Base-by-base conservation (phyloP, 129 eudicot genomes). In the Flaveria bidentis region DNA sequence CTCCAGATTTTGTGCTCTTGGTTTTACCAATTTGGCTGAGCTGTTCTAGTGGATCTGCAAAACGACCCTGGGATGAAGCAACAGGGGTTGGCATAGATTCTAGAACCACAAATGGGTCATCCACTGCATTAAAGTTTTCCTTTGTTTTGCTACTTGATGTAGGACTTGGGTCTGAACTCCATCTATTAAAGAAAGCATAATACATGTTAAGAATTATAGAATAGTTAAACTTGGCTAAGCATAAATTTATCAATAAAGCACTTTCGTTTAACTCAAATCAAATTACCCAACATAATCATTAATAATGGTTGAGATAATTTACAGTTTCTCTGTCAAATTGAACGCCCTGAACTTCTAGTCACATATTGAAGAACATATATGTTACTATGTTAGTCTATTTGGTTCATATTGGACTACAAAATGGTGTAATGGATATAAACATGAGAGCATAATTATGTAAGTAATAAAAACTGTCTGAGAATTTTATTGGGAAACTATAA, bases 1-100 rank as follows among this genome's bases (percentile, higher is more conserved):
- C 64, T 66, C 82, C 84, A 68, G 76, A 57, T 44, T 83, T 86
- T 72, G 85, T 51, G 56, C 66, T 86, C 60, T 85, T 80, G 67
- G 85, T 77, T 76, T 77, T 86, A 66, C 83, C 62, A 42, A 81
- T 81, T 72, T 83, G 85, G 81, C 83, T 78, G 50, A 87, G 83
- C 74, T 93, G 91, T 74, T 86, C 92, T 62, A 86, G 79, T 55
- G 96, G 96, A 80, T 90, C 96, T 26, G 75, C 71, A 45, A 68
- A 83, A 30, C 69, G 65, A 45, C 76, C 86, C 15, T 74, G 58
- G 45, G 96, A 74, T 56, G 90, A 84, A 45, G 85, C 74, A 62
- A 61, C 83, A 57, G 88, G 75, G 63, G 85, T 76, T 41, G 88
- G 67, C 58, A 77, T 87, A 70, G 97, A 84, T 61, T 79, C 92